phyloP scores from a whole-genome alignment of 257 asterid species.

The Rubia yunnanensis region DNA sequence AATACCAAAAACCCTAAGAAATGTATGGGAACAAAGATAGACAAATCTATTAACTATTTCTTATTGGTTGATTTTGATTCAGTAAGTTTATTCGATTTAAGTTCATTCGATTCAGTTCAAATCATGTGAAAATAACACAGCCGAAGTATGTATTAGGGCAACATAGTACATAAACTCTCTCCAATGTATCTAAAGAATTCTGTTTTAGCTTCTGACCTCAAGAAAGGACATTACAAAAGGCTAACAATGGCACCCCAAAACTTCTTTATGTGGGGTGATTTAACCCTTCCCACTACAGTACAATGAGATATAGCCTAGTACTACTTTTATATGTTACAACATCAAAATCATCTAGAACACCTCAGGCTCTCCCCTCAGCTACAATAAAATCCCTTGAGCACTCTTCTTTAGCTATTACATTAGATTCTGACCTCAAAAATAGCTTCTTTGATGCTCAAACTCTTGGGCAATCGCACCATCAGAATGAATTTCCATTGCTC shows the following conservation, averaged over 20 bases:
- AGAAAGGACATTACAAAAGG: not conserved
- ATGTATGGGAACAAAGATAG: too few species aligned
- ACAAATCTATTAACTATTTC: too few species aligned
- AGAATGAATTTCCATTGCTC: not conserved
- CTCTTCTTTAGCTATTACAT: not conserved
- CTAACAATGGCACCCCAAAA: not conserved
- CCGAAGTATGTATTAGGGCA: too few species aligned
- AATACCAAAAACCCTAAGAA: too few species aligned
- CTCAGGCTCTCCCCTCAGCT: not conserved
- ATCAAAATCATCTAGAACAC: not conserved
- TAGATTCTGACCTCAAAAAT: not conserved
- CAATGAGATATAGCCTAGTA: not conserved
- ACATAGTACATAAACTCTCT: too few species aligned
- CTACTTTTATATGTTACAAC: not conserved
- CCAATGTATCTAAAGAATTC: too few species aligned
- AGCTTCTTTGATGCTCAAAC: not conserved
- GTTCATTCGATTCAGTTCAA: too few species aligned
- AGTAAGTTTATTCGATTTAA: too few species aligned
- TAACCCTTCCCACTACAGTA: not conserved
- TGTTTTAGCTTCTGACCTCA: too few species aligned
- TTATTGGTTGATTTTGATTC: too few species aligned
- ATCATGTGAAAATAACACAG: too few species aligned
- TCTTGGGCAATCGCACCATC: not conserved
- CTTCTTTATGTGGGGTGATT: not conserved
- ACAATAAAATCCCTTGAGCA: not conserved